Evolutionary conservation across 1,139 yeast genomes (phyloP).

Genomic region (Zygosaccharomyces sapae): DNA sequence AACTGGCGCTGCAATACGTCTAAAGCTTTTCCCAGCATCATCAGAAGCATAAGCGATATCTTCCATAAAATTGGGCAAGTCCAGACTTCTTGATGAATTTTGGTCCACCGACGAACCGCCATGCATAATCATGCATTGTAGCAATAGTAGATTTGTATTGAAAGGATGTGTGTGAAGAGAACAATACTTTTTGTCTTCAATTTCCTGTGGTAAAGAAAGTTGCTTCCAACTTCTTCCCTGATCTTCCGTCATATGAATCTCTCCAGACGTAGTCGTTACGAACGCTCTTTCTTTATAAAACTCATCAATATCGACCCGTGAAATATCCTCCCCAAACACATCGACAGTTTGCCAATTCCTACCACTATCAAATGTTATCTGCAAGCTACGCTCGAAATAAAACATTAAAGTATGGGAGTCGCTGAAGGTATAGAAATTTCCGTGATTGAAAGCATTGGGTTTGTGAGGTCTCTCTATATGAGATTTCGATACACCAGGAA

Average conservation of each 20-base stretch:
- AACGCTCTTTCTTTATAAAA: slow-evolving; percentile 26
- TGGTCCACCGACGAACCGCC: background rate
- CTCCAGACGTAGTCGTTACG: slow-evolving; percentile 6
- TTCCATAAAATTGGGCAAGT: background rate
- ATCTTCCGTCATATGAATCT: slow-evolving; percentile 25
- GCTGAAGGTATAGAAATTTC: slow-evolving; percentile 23
- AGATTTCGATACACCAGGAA: slow-evolving; percentile 18
- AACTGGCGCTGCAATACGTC: slow-evolving; percentile 6
- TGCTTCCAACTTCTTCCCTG: slow-evolving; percentile 28
- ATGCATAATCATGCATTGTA: slow-evolving; percentile 8
- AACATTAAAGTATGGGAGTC: slow-evolving; percentile 26
- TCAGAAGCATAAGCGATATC: slow-evolving; percentile 11
- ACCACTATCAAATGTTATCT: slow-evolving; percentile 28
- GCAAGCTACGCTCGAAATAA: slow-evolving; percentile 11
- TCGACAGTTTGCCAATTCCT: slow-evolving; percentile 20
- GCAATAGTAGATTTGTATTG: slow-evolving; percentile 11
- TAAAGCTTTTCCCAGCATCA: slow-evolving; percentile 23
- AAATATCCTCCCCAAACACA: slow-evolving; percentile 10
- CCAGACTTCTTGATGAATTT: slow-evolving; percentile 2
- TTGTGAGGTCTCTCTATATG: background rate
- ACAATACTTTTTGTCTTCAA: background rate
- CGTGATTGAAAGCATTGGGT: slow-evolving; percentile 1
- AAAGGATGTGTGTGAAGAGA: slow-evolving; percentile 15
- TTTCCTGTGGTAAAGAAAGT: slow-evolving; percentile 2
- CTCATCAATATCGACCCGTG: slow-evolving; percentile 18